A percentile compares a stretch with the other conserved stretches of the same genome.
Evolutionary conservation across 139 green algal species (phyloP).

Genomic region (Chloropicon primus): DNA sequence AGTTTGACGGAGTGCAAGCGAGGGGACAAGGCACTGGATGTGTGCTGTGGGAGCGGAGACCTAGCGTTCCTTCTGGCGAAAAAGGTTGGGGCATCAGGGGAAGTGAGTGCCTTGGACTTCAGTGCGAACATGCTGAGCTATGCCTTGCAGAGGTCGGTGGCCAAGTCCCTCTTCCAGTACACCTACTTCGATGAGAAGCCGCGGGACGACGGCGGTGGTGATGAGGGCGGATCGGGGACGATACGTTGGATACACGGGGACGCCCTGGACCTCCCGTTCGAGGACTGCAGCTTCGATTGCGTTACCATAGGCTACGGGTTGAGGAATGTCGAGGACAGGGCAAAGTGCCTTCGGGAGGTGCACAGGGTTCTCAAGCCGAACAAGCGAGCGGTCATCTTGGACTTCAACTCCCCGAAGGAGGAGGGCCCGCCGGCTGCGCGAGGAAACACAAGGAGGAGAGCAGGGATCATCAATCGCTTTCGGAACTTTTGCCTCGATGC

Average conservation of each 20-base stretch:
- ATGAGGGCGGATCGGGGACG: background rate
- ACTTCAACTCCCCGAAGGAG: constrained; percentile 85
- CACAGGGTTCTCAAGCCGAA: constrained; percentile 69
- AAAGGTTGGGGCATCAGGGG: constrained; percentile 2
- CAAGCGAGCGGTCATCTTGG: constrained; percentile 60
- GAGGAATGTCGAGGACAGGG: constrained; percentile 47
- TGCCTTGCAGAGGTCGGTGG: constrained; percentile 26
- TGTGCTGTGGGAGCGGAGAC: constrained; percentile 92
- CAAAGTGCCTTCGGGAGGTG: constrained; percentile 51
- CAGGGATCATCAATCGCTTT: background rate
- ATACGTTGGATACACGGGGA: constrained; percentile 83
- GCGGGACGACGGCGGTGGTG: background rate
- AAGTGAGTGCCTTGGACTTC: constrained; percentile 64
- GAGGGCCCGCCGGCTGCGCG: too few species aligned
- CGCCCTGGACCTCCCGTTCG: constrained; percentile 76
- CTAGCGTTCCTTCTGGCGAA: constrained; percentile 65
- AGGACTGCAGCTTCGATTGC: constrained; percentile 61
- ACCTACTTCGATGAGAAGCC: background rate
- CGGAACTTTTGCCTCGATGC: background rate
- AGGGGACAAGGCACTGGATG: constrained; percentile 57
- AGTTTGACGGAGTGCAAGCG: constrained; percentile 54
- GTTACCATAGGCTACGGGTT: constrained; percentile 94
- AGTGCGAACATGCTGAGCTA: constrained; percentile 67
- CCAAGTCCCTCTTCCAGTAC: background rate
- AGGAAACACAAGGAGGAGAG: background rate